Base-by-base conservation (phyloP, 208 protist genomes). In the Leishmania mexicana region DNA sequence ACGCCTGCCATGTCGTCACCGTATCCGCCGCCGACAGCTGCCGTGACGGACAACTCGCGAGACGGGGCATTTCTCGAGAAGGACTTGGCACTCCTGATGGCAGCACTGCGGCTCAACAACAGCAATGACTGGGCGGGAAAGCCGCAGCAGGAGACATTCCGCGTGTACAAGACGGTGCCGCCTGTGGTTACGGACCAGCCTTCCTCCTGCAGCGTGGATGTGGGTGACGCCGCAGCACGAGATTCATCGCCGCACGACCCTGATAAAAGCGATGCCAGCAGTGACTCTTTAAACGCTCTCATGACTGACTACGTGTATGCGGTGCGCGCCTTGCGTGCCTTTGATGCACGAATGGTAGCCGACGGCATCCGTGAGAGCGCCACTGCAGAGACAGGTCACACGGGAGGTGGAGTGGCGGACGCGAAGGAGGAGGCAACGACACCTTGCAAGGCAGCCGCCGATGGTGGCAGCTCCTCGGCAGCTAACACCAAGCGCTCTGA, bases 101-200 rank as follows among this genome's bases (percentile, higher is more conserved):
- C 42, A 0, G 85, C 85, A 28, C 75, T 92, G 64, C 64, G 75
- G 47, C 19, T 17, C 31, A 92, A 93, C 85, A 78, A 64, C 72
- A 65, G 67, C 35, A 86, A 91, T 68, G 68, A 85, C 10, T 92
- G 88, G 87, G 72, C 31, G 2, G 89, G 80, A 21, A 94, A 93
- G 71, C 88, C 90, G 51, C 31, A 17, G 17, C 83, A 94, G 75
- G 42, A 78, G 51, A 49, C 17, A 0, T 80, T 89, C 42, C 35
- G 40, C 19, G 73, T 87, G 45, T 81, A 82, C 74, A 40, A 82
- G 24, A 31, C 53, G 31, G 51, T 40, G 28, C 62, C 76, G 51
- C 40, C 53, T 51, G 31, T 15, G 7, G 60, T 1, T 68, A 17
- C 38, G 11, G 10, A 15, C 24, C 40, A 17, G 24, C 42, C 45